Conservation (phyloP, 2,329 filamentous ascomycete genomes). For the Zymoseptoria ardabiliae region DNA sequence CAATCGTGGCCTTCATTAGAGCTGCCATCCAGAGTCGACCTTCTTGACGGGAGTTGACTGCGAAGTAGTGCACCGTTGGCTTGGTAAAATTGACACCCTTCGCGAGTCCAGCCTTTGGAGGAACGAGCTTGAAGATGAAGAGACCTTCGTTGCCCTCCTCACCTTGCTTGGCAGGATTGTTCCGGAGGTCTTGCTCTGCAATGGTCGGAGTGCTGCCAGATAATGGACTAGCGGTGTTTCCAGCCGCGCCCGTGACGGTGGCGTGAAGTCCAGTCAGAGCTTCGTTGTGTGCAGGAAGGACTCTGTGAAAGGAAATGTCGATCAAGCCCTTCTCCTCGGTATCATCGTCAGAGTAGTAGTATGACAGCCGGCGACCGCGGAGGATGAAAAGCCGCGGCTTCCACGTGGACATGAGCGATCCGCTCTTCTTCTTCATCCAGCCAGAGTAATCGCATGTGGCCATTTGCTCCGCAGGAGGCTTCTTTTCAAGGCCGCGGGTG, state of each 20-base stretch:
- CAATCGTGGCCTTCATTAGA: slow-evolving; percentile 97
- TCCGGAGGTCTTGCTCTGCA: slow-evolving; percentile 30
- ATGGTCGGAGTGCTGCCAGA: slow-evolving; percentile 32
- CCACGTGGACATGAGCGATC: slow-evolving; percentile 94
- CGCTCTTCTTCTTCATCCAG: slow-evolving; percentile 99
- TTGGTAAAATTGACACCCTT: slow-evolving; percentile 96
- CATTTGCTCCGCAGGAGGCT: slow-evolving; percentile 76
- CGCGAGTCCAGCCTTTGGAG: slow-evolving; percentile 77
- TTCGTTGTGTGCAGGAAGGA: slow-evolving; percentile 90
- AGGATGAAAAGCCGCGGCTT: slow-evolving; percentile 94
- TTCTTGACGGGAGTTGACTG: slow-evolving; percentile 80
- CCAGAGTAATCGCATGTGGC: slow-evolving; percentile 83
- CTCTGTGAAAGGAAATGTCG: slow-evolving; percentile 93
- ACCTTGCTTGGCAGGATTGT: slow-evolving; percentile 30
- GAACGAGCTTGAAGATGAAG: slow-evolving; percentile 97
- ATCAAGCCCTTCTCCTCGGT: slow-evolving; percentile 91
- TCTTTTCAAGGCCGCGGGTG: slow-evolving; percentile 74
- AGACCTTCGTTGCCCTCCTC: slow-evolving; percentile 50
- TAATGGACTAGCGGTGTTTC: slow-evolving; percentile 49
- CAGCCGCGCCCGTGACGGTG: slow-evolving; percentile 78
- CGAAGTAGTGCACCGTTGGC: slow-evolving; percentile 95
- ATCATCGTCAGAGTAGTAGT: slow-evolving; percentile 93
- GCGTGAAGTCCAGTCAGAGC: slow-evolving; percentile 85
- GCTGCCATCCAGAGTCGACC: slow-evolving; percentile 97
- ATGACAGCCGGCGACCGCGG: slow-evolving; percentile 81